Evolutionary conservation across 129 eudicot species (phyloP), one percentile per base, ranked within the genome.

Genomic region (Flaveria bidentis): DNA sequence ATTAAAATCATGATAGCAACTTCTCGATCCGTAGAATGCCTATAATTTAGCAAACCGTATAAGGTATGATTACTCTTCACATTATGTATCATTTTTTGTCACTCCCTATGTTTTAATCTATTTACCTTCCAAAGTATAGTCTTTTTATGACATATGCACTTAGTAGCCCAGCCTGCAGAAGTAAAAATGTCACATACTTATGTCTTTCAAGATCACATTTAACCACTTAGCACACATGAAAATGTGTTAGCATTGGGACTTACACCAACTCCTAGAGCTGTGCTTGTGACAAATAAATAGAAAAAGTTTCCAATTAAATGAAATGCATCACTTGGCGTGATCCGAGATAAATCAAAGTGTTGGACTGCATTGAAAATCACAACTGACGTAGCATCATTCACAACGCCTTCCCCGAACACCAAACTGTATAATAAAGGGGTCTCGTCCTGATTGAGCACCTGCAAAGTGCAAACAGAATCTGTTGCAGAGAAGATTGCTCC

Each of bases 321-420:
- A 36, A 89, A 81, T 36, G 81, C 90, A 30, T 78, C 81, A 14
- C 74, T 74, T 56, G 90, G 16, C 58, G 82, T 76, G 71, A 91
- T 87, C 65, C 88, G 88, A 44, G 90, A 76, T 47, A 91, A 79
- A 74, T 91, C 97, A 78, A 87, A 89, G 83, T 82, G 85, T 82
- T 91, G 97, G 52, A 91, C 89, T 25, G 97, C 97, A 76, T 91
- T 91, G 81, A 91, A 91, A 17, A 91, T 83, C 75, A 91, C 97
- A 12, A 91, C 86, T 5, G 97, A 91, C 60, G 97, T 91, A 62
- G 97, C 97, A 73, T 91, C 97, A 56, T 91, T 91, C 73, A 90
- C 96, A 6, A 90, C 96, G 3, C 96, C 96, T 86, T 90, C 96
- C 78, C 97, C 97, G 26, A 91, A 91, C 41, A 91, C 97, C 61